Evolutionary conservation across 352 stramenopile genomes (phyloP).

Genomic region (Globisporangium acanthophoron): DNA sequence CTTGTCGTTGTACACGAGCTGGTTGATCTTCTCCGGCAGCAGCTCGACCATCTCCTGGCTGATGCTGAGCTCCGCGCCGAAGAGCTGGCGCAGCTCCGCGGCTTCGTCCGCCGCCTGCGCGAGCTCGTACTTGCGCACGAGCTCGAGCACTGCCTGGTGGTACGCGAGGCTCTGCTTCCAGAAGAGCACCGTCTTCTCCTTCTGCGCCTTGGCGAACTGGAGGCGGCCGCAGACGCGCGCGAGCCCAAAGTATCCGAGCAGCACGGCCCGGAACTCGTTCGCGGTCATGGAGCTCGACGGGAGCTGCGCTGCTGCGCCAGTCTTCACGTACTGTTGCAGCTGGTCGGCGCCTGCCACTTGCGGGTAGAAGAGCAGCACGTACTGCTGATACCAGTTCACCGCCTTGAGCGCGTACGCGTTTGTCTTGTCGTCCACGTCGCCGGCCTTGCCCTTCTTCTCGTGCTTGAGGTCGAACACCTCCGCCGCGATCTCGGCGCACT

Average conservation of each 20-base stretch:
- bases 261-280: slow-evolving; percentile 34
- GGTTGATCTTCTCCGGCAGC: slow-evolving; percentile 76
- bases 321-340: slow-evolving; percentile 6
- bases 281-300: slow-evolving; percentile 25
- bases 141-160: slow-evolving; percentile 33
- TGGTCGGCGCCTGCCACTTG: neutral
- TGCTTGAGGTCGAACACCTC: slow-evolving; percentile 65
- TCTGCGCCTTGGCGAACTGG: slow-evolving; percentile 24
- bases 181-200: slow-evolving; percentile 43
- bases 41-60: slow-evolving; percentile 58
- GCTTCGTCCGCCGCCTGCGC: slow-evolving; percentile 15
- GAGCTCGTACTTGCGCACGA: slow-evolving; percentile 34
- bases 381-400: slow-evolving; percentile 67
- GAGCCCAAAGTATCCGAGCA: slow-evolving; percentile 57
- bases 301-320: slow-evolving; percentile 22
- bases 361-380: slow-evolving; percentile 61
- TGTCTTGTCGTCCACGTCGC: slow-evolving; percentile 24
- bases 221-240: slow-evolving; percentile 61
- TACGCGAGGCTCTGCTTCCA: slow-evolving; percentile 60
- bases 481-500: slow-evolving; percentile 50
- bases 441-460: slow-evolving; percentile 22
- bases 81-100: slow-evolving; percentile 24
- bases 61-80: slow-evolving; percentile 50
- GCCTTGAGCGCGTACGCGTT: slow-evolving; percentile 54
- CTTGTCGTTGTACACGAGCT: slow-evolving; percentile 64